Base-by-base conservation (phyloP, 345 rosid genomes). In the Populus ilicifolia region DNA sequence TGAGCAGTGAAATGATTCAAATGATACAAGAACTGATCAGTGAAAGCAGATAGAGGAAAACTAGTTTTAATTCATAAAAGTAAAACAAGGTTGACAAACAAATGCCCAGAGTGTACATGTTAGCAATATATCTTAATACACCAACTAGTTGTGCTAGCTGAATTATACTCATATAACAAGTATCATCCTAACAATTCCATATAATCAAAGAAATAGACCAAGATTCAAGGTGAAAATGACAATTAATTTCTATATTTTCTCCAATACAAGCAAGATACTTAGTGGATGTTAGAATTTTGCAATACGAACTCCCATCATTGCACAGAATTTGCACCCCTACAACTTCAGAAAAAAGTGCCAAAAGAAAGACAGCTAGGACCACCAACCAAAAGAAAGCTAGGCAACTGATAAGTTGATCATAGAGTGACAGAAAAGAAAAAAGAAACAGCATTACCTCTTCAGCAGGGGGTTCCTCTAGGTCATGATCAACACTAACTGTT, bases 371-470 rank as follows among this genome's bases (percentile, higher is more conserved):
- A n/a, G 72, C 30, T 66, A 62, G 67, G 29, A 20, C 50, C 69
- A 56, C 54, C 73, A 39, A 69, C 29, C 69, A 64, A 71, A 17
- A 30, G 70, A 43, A 44, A 35, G 18, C 48, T 27, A 64, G 29
- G 14, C 21, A 25, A 44, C 29, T 67, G 20, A 25, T 29, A 17
- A 54, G 8, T 50, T 43, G 61, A 75, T 27, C 30, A 17, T 12
- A 14, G 12, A 46, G 17, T 23, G 29, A 36, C 56, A 48, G 67
- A 6, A 43, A 48, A 44, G 29, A 41, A 9, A 29, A 20, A 44
- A 29, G 70, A 72, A 71, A 8, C 36, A 52, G n/a, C 75, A 52
- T 75, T 78, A 92, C 99, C 90, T 93, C 94, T 72, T 87, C 89
- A 10, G 52, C 68, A 25, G 80, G 72, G 39, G 81, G 82, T 67